Conservation (phyloP, 1,284 basidiomycete species). For the Trichosporon faecale region DNA sequence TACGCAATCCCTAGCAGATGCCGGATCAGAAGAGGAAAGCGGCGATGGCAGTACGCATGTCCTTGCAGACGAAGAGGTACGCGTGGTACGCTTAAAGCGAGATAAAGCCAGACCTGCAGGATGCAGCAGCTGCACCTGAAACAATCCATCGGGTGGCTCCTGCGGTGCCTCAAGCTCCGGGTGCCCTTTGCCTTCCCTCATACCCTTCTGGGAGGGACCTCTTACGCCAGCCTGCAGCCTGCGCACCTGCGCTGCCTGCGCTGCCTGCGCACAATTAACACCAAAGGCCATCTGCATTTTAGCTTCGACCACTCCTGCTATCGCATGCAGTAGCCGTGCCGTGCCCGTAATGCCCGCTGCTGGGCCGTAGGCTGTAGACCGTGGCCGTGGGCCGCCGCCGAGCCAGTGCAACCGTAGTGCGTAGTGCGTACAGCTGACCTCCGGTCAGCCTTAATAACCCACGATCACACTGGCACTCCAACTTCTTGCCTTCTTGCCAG, state of each 20-base stretch:
- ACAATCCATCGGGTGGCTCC: constrained; percentile 5
- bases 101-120: background rate
- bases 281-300: background rate
- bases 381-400: too few species aligned
- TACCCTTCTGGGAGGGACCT: too few species aligned
- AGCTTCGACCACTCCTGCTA: constrained; percentile 2
- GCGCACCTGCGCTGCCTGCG: too few species aligned
- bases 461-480: too few species aligned
- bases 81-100: background rate
- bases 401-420: background rate
- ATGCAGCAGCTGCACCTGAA: background rate
- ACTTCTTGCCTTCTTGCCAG: background rate
- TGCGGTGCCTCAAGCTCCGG: background rate
- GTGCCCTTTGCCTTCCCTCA: background rate
- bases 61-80: background rate
- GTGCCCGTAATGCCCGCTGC: too few species aligned
- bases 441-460: background rate
- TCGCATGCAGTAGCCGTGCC: background rate
- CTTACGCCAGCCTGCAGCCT: too few species aligned
- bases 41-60: background rate
- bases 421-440: background rate
- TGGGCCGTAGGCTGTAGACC: too few species aligned
- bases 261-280: background rate
- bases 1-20: background rate
- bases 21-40: background rate